A percentile compares a stretch with the other conserved stretches of the same genome.
Evolutionary conservation across 1,284 basidiomycete species (phyloP).

Genomic region (Cystobasidium slooffiae): DNA sequence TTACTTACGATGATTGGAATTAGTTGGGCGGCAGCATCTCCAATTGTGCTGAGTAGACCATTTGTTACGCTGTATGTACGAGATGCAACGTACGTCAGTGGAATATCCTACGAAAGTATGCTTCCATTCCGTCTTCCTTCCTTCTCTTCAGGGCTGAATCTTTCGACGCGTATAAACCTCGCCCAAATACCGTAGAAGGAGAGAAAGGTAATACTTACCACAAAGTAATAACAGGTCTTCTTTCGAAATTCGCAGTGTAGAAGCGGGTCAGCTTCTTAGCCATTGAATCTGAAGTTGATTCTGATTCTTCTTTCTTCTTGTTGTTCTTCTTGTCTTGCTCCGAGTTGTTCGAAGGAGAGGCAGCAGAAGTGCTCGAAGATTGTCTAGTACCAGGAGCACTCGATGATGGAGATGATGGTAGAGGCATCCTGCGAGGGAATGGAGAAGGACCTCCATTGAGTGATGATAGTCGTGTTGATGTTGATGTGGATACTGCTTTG

Average conservation of each 20-base stretch:
- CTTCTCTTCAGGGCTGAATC: background rate
- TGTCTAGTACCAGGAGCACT: background rate
- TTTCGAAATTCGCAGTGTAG: constrained; percentile 42
- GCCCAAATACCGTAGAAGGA: background rate
- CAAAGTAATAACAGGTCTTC: constrained; percentile 37
- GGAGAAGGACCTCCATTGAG: constrained; percentile 36
- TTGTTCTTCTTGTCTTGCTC: constrained; percentile 8
- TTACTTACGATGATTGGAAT: constrained; percentile 41
- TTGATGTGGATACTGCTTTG: background rate
- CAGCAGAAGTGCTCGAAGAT: background rate
- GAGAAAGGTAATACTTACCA: constrained; percentile 12
- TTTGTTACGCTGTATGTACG: constrained; percentile 31
- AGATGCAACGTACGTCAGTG: background rate
- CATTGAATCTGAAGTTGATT: constrained; percentile 10
- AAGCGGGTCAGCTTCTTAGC: constrained; percentile 32
- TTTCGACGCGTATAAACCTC: background rate
- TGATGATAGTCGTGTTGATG: constrained; percentile 18
- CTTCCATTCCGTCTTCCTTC: too few species aligned
- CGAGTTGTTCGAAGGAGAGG: constrained; percentile 15
- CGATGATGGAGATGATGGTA: background rate
- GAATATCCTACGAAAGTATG: background rate
- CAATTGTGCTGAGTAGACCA: constrained; percentile 33
- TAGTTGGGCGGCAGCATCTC: constrained; percentile 36
- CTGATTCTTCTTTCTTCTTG: background rate
- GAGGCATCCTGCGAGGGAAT: constrained; percentile 31